These are phyloP conservation scores for Entoloma clypeatum DNA, from an alignment of 1,284 basidiomycete species.

Conservation along the genomic window DNA sequence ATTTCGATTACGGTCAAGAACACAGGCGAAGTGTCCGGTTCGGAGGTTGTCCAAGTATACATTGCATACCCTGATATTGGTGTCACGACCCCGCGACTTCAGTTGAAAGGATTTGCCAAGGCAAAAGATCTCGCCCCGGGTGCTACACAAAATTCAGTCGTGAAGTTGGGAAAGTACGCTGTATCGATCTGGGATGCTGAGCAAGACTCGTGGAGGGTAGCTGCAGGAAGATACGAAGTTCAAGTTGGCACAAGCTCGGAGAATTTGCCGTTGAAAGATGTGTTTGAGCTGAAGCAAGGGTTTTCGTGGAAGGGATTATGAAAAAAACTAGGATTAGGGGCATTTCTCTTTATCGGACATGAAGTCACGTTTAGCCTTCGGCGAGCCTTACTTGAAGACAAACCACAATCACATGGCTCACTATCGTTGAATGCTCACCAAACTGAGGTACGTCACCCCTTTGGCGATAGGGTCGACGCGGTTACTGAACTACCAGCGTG, in stretches of 20 bases:
- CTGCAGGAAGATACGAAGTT: constrained; percentile 43
- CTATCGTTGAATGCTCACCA: too few species aligned
- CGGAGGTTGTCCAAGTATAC: constrained; percentile 69
- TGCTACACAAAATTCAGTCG: constrained; percentile 4
- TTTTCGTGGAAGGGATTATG: constrained; percentile 50
- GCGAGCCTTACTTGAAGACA: background rate
- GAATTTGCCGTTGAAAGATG: constrained; percentile 36
- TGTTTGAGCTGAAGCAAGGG: constrained; percentile 35
- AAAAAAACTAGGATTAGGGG: too few species aligned
- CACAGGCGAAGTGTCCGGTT: constrained; percentile 51
- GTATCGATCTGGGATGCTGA: constrained; percentile 54
- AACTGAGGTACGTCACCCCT: too few species aligned
- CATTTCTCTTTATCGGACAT: too few species aligned
- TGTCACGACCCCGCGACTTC: constrained; percentile 50
- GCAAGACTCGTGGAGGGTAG: constrained; percentile 40
- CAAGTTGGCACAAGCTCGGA: constrained; percentile 47
- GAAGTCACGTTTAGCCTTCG: background rate
- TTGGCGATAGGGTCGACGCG: too few species aligned
- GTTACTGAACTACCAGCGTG: too few species aligned
- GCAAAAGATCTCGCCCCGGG: constrained; percentile 17
- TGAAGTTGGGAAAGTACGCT: constrained; percentile 32
- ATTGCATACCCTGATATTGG: constrained; percentile 53
- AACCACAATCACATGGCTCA: too few species aligned
- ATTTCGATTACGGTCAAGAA: constrained; percentile 53
- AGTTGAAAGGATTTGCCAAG: constrained; percentile 40